A percentile compares a stretch with the other conserved stretches of the same genome.
phyloP scores from a whole-genome alignment of 2,329 filamentous ascomycete species.

The Aspergillus phoenicis region DNA sequence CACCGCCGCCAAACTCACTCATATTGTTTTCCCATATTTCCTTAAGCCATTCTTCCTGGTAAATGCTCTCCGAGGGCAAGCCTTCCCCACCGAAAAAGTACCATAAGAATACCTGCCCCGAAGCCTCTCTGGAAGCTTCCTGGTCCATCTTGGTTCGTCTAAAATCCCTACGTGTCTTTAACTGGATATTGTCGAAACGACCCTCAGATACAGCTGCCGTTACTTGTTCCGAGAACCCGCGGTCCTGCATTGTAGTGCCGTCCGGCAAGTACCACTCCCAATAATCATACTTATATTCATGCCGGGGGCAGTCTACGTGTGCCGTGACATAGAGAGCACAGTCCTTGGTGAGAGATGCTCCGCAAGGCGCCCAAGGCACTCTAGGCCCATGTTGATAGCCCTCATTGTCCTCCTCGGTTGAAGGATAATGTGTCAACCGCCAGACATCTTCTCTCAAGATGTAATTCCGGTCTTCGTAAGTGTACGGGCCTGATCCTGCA shows the following conservation, averaged over 20 bases:
- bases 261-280: slow-evolving; percentile 15
- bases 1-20: no score
- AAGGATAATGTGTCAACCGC: slow-evolving; percentile 17
- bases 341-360: background rate
- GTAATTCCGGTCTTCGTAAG: background rate
- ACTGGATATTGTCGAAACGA: no score
- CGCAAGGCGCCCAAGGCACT: slow-evolving; percentile 11
- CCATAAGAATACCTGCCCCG: no score
- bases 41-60: no score
- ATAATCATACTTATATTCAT: slow-evolving; percentile 15
- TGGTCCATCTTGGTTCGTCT: no score
- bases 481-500: slow-evolving; percentile 16
- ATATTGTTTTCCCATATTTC: no score
- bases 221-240: no score
- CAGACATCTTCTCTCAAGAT: slow-evolving; percentile 19
- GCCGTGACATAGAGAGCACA: slow-evolving; percentile 18
- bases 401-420: slow-evolving; percentile 14
- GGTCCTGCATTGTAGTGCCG: background rate
- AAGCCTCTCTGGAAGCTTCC: no score
- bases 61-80: no score
- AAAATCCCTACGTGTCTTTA: no score
- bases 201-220: no score
- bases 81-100: no score
- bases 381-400: background rate
- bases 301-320: slow-evolving; percentile 16